A percentile compares a stretch with the other conserved stretches of the same genome.
These are phyloP conservation scores for Fusarium sp. DNA, from an alignment of 2,329 filamentous ascomycete species.

Conservation along the genomic window DNA sequence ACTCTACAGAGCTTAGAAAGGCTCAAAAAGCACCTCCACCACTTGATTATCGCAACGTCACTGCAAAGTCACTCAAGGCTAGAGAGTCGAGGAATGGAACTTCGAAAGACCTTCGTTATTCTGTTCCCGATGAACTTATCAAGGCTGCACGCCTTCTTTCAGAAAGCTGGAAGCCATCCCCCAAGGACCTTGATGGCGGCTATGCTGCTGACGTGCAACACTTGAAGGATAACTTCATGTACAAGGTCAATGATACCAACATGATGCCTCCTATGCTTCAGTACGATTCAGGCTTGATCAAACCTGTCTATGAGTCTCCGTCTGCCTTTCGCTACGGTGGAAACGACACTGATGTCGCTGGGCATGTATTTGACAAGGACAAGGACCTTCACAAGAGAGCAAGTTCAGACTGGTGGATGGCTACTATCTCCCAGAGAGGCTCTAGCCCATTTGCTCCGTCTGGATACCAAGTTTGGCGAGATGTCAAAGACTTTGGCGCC, in stretches of 20 bases:
- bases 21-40: neutral
- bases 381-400: neutral
- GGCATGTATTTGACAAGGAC: neutral
- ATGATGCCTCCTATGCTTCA: neutral
- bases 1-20: neutral
- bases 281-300: neutral
- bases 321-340: neutral
- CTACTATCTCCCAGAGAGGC: neutral
- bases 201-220: neutral
- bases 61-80: neutral
- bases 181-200: neutral
- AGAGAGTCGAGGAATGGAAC: neutral
- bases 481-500: slow-evolving; percentile 55
- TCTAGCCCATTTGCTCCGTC: neutral
- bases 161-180: neutral
- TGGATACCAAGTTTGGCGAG: slow-evolving; percentile 40
- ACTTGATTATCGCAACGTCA: neutral
- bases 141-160: neutral
- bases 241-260: neutral
- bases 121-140: neutral
- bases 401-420: neutral
- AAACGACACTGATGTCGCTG: neutral
- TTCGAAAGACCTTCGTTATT: neutral
- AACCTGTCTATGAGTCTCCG: neutral
- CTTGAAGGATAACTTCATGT: neutral